Percentiles rank a stretch among this genome's conserved stretches.
Conservation (phyloP, 2,329 filamentous ascomycete genomes). For the Hypomyces perniciosus region DNA sequence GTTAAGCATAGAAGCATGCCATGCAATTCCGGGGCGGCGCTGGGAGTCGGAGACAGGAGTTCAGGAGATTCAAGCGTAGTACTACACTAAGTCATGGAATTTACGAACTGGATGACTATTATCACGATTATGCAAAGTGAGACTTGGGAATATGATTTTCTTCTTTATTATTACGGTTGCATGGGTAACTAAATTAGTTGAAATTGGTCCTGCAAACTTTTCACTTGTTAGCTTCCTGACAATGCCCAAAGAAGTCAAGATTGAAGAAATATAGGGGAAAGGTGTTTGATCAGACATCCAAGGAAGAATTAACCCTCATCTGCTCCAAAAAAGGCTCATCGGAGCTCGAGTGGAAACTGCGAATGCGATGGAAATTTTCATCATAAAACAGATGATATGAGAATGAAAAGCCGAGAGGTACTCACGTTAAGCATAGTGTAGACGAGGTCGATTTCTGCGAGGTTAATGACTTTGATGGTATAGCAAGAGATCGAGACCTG, state of each 20-base stretch:
- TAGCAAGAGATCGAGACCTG: slow-evolving; percentile 2
- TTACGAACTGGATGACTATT: too few species aligned
- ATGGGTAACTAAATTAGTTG: neutral
- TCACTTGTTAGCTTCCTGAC: slow-evolving; percentile 3
- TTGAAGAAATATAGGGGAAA: slow-evolving; percentile 13
- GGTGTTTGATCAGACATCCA: slow-evolving; percentile 62
- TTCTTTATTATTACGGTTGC: neutral
- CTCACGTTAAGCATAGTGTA: slow-evolving; percentile 5
- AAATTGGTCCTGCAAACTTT: neutral
- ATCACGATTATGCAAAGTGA: neutral
- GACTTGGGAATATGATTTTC: too few species aligned
- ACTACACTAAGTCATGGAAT: too few species aligned
- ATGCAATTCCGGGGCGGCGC: neutral
- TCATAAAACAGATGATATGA: slow-evolving; percentile 42
- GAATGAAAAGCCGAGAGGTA: slow-evolving; percentile 10
- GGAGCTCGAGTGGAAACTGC: slow-evolving; percentile 83
- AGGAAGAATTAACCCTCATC: slow-evolving; percentile 66
- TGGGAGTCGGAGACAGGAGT: neutral
- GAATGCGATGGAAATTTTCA: slow-evolving; percentile 73
- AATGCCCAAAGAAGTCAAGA: neutral
- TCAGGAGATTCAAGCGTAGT: neutral
- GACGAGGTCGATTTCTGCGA: neutral
- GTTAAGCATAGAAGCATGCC: neutral
- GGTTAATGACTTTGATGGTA: neutral
- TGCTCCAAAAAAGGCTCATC: slow-evolving; percentile 61